Conservation (phyloP, 768 basidiomycete species). For the Lyophyllum semitale region DNA sequence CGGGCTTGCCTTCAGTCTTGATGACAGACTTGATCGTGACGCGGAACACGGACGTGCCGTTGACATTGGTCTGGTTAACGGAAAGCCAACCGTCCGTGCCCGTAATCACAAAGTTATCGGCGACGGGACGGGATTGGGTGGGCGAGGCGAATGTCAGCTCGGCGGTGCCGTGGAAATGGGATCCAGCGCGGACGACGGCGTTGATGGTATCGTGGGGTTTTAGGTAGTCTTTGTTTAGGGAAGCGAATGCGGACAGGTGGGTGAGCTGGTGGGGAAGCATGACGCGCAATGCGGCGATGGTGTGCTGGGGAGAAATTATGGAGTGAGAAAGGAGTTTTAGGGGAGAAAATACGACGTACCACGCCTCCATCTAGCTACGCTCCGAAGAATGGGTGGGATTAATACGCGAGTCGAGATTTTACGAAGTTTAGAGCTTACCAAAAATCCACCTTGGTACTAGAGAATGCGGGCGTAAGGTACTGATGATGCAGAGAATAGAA, state of each 20-base stretch:
- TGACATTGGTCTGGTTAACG: slow-evolving; percentile 33
- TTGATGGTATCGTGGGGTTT: slow-evolving; percentile 81
- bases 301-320: slow-evolving; percentile 49
- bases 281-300: slow-evolving; percentile 60
- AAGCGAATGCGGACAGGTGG: slow-evolving; percentile 63
- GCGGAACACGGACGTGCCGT: slow-evolving; percentile 31
- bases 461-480: background rate
- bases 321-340: slow-evolving; percentile 1
- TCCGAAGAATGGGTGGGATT: background rate
- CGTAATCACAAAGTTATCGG: slow-evolving; percentile 51
- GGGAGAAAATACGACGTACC: slow-evolving; percentile 40
- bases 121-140: slow-evolving; percentile 35
- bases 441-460: slow-evolving; percentile 80
- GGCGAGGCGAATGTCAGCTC: slow-evolving; percentile 69
- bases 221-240: slow-evolving; percentile 71
- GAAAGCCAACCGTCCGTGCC: slow-evolving; percentile 67
- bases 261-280: slow-evolving; percentile 56
- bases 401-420: slow-evolving; percentile 2
- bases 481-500: background rate
- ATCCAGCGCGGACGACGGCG: slow-evolving; percentile 51
- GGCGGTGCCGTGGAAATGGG: slow-evolving; percentile 55
- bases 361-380: slow-evolving; percentile 78
- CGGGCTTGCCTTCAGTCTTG: slow-evolving; percentile 33
- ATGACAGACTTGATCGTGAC: slow-evolving; percentile 39
- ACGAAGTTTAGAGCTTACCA: slow-evolving; percentile 48